These are phyloP conservation scores for Paecilomyces sp. DNA, from an alignment of 2,329 filamentous ascomycete species.

Conservation along the genomic window DNA sequence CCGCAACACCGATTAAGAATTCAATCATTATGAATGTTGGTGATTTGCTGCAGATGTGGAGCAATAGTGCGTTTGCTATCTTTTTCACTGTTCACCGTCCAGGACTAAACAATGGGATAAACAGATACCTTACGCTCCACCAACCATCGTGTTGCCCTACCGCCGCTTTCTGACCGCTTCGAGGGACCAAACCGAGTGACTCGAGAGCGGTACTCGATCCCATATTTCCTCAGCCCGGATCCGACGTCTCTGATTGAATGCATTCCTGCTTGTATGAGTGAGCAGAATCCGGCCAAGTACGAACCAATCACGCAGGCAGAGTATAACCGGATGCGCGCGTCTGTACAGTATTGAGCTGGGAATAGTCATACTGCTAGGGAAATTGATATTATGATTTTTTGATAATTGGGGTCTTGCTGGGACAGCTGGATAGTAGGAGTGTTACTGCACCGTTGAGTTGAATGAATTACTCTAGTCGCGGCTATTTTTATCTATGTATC, in stretches of 20 bases:
- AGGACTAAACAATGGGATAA: conserved; percentile 5
- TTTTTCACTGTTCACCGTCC: not conserved
- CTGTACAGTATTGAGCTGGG: conserved; percentile 19
- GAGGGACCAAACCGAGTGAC: conserved; percentile 38
- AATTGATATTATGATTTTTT: not conserved
- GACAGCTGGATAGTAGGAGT: too few relatives aligned
- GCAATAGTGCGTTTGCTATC: conserved; percentile 33
- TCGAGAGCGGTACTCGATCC: conserved; percentile 50
- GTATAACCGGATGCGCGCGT: conserved; percentile 30
- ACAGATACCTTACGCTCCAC: conserved; percentile 48
- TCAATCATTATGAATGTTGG: conserved; percentile 44
- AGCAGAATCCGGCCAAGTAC: conserved; percentile 43
- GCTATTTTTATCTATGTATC: too few relatives aligned
- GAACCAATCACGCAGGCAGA: conserved; percentile 39
- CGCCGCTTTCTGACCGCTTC: conserved; percentile 32
- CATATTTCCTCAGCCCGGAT: conserved; percentile 52
- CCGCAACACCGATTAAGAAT: conserved; percentile 32
- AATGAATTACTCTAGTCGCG: not conserved
- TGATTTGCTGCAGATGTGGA: conserved; percentile 45
- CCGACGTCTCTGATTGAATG: conserved; percentile 46
- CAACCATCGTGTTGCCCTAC: conserved; percentile 46
- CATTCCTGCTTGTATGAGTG: conserved; percentile 40
- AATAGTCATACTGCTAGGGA: not conserved
- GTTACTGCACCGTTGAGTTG: too few relatives aligned
- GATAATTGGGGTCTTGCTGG: not conserved